Conservation (phyloP, 1,139 yeast genomes). For the Kurtzmaniella natalensis region DNA sequence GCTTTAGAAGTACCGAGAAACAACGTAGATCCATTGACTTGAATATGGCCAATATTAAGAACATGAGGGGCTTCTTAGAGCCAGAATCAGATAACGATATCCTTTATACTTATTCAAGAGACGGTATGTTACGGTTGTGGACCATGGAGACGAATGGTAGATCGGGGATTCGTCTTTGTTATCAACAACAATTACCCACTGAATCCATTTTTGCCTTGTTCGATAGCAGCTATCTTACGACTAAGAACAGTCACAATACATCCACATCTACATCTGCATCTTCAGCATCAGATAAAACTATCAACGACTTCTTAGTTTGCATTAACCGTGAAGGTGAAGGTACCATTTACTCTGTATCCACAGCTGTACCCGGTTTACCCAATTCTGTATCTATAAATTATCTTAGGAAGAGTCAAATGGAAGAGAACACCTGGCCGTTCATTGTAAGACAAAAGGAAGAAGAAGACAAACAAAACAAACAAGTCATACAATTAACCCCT, state of each 20-base stretch:
- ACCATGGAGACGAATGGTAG: conserved; percentile 59
- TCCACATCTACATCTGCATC: too few species aligned
- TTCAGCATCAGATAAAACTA: too few species aligned
- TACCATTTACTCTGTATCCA: conserved; percentile 46
- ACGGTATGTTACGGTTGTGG: conserved; percentile 63
- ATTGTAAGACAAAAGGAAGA: background rate
- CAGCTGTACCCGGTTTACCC: conserved; percentile 49
- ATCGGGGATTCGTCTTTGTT: conserved; percentile 59
- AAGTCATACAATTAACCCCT: conserved; percentile 1
- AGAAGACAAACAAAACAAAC: too few species aligned
- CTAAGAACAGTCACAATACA: too few species aligned
- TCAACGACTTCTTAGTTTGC: conserved; percentile 52
- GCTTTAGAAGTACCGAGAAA: conserved; percentile 1
- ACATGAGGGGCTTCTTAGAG: conserved; percentile 27
- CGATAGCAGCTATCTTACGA: too few species aligned
- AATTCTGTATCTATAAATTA: conserved; percentile 13
- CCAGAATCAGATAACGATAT: conserved; percentile 35
- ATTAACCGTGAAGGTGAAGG: conserved; percentile 42
- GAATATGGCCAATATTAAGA: conserved; percentile 37
- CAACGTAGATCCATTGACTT: conserved; percentile 15
- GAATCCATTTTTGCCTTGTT: conserved; percentile 33
- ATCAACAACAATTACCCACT: conserved; percentile 27
- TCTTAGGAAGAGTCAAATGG: conserved; percentile 1
- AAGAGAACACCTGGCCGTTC: conserved; percentile 7
- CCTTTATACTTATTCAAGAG: conserved; percentile 58